Evolutionary conservation across 2,329 filamentous ascomycete genomes (phyloP).

Genomic region (Curvularia hawaiiensis): DNA sequence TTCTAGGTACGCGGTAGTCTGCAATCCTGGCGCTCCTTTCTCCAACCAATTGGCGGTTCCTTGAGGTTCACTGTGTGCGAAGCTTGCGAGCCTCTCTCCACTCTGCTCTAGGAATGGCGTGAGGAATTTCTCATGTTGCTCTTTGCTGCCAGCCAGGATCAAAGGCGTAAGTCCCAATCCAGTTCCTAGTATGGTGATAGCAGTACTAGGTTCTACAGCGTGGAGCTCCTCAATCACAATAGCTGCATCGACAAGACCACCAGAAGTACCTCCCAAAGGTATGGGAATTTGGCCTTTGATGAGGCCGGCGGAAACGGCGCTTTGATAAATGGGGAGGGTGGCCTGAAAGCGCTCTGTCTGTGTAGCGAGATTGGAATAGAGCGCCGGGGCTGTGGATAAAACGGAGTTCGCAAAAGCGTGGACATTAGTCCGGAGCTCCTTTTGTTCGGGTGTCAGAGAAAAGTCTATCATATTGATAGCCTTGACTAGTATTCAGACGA

Average conservation of each 20-base stretch:
- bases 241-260: constrained; percentile 54
- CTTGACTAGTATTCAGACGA: not conserved
- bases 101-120: constrained; percentile 43
- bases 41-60: constrained; percentile 61
- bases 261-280: constrained; percentile 53
- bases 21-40: constrained; percentile 54
- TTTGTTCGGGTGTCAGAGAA: not conserved
- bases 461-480: not conserved
- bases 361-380: constrained; percentile 21
- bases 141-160: constrained; percentile 51
- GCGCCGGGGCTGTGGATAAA: constrained; percentile 18
- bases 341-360: constrained; percentile 54
- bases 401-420: constrained; percentile 6
- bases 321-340: constrained; percentile 54
- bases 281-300: constrained; percentile 56
- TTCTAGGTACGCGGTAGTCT: constrained; percentile 56
- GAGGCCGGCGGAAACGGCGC: constrained; percentile 52
- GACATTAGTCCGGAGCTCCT: not conserved
- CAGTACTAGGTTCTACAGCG: constrained; percentile 55
- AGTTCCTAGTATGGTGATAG: constrained; percentile 59
- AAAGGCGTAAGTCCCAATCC: constrained; percentile 60
- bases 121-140: constrained; percentile 53
- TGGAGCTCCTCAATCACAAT: constrained; percentile 61
- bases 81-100: constrained; percentile 56
- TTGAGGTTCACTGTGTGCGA: constrained; percentile 59